Evolutionary conservation across 2,329 filamentous ascomycete species (phyloP).

Genomic region (Immersiporthe knoxdaviesiana): DNA sequence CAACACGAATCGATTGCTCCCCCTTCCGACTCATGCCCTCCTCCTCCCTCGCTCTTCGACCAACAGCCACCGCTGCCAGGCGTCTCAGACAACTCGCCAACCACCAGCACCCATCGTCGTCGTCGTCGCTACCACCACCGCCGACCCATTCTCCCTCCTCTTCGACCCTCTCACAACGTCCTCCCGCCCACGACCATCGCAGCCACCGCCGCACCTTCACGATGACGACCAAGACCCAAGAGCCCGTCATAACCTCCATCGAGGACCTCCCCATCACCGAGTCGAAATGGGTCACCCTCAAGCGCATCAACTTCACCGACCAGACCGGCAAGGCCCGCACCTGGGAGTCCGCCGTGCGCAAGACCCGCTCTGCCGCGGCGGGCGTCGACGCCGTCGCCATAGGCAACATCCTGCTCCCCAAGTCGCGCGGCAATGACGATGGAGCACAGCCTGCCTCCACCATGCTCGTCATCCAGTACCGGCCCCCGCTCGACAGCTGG

Average conservation of each 20-base stretch:
- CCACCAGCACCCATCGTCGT: background rate
- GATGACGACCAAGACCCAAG: constrained; percentile 46
- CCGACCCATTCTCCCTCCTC: too few species aligned
- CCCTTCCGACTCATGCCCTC: constrained; percentile 11
- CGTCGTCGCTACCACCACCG: background rate
- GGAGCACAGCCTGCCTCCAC: constrained; percentile 38
- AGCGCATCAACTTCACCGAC: constrained; percentile 61
- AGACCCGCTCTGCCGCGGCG: constrained; percentile 53
- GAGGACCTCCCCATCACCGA: constrained; percentile 54
- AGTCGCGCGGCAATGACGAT: constrained; percentile 38
- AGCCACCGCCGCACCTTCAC: constrained; percentile 30
- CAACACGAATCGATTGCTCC: background rate
- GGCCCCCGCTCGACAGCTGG: constrained; percentile 54
- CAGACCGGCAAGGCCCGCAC: constrained; percentile 55
- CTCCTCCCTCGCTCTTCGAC: constrained; percentile 4
- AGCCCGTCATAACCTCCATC: constrained; percentile 50
- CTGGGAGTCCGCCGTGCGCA: constrained; percentile 64
- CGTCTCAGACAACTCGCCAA: constrained; percentile 15
- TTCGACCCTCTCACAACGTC: background rate
- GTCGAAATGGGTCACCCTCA: constrained; percentile 60
- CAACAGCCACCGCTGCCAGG: constrained; percentile 12
- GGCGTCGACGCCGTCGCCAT: constrained; percentile 66
- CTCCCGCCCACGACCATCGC: background rate
- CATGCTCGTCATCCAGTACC: constrained; percentile 56
- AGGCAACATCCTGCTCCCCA: constrained; percentile 58